Conservation (phyloP, 2,329 filamentous ascomycete genomes). For the Paraphaeosphaeria minitans region DNA sequence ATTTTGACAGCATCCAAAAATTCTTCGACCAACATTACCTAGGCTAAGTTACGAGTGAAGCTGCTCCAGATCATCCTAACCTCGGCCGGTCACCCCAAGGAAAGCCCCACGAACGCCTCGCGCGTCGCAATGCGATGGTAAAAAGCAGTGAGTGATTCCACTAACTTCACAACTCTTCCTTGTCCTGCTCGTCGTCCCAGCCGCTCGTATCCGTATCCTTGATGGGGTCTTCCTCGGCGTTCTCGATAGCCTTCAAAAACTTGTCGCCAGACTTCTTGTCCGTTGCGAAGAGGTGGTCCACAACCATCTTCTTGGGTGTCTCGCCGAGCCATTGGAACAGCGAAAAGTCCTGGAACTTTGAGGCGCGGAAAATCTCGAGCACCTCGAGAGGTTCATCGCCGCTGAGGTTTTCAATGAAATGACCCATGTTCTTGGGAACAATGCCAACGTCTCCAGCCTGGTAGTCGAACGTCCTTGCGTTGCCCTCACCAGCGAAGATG, state of each 20-base stretch:
- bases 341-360: conserved; percentile 74
- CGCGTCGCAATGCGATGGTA: not conserved
- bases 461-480: conserved; percentile 77
- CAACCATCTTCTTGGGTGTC: conserved; percentile 68
- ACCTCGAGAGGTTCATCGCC: conserved; percentile 77
- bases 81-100: not conserved
- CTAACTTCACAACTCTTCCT: conserved; percentile 21
- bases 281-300: conserved; percentile 68
- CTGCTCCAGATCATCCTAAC: not conserved
- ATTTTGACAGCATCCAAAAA: too few relatives aligned
- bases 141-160: not conserved
- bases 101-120: not conserved
- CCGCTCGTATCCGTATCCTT: conserved; percentile 25
- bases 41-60: too few relatives aligned
- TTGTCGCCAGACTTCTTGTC: conserved; percentile 65
- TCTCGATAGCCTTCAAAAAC: conserved; percentile 67
- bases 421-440: conserved; percentile 76
- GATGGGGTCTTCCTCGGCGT: conserved; percentile 61
- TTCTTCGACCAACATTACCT: not conserved
- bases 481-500: conserved; percentile 72
- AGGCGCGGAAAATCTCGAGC: conserved; percentile 74
- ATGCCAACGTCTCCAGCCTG: conserved; percentile 76
- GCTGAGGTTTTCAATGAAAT: conserved; percentile 79
- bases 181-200: conserved; percentile 35
- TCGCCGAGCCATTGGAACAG: conserved; percentile 78